A percentile compares a stretch with the other conserved stretches of the same genome.
phyloP scores from a whole-genome alignment of 306 rosid genomes.

The Luffa aegyptiaca region DNA sequence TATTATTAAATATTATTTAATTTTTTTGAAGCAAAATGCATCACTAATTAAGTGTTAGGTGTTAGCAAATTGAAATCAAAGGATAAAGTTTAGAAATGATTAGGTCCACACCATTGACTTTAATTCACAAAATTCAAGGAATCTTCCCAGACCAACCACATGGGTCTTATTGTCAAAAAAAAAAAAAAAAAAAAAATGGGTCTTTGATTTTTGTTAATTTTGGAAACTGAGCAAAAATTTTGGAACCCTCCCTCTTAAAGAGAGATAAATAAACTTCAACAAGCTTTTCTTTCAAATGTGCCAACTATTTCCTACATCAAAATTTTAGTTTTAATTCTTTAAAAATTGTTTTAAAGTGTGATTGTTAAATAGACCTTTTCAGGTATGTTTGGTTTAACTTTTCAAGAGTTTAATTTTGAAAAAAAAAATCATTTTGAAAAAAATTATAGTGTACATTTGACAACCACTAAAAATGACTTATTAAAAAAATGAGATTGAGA shows the following conservation, averaged over 20 bases:
- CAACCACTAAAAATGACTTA: no score
- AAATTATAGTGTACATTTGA: no score
- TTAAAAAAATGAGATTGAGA: no score
- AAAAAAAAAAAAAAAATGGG: no score
- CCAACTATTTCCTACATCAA: neutral
- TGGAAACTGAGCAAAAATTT: neutral
- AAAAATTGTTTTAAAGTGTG: no score
- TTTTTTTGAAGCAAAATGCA: neutral
- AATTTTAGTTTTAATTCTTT: no score
- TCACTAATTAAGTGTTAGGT: neutral
- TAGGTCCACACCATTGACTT: neutral
- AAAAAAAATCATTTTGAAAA: no score
- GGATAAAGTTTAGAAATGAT: neutral
- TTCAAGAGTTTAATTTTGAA: no score
- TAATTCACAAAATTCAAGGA: neutral
- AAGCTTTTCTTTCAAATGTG: neutral
- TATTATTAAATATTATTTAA: no score
- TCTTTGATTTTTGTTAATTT: neutral
- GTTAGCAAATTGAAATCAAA: neutral
- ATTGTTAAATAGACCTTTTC: no score
- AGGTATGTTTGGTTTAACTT: no score
- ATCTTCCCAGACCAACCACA: neutral
- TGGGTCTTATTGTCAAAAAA: no score
- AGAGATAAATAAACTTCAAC: neutral
- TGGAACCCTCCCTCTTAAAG: neutral